phyloP scores from a whole-genome alignment of 768 basidiomycete genomes.

The Amanita rimosa region DNA sequence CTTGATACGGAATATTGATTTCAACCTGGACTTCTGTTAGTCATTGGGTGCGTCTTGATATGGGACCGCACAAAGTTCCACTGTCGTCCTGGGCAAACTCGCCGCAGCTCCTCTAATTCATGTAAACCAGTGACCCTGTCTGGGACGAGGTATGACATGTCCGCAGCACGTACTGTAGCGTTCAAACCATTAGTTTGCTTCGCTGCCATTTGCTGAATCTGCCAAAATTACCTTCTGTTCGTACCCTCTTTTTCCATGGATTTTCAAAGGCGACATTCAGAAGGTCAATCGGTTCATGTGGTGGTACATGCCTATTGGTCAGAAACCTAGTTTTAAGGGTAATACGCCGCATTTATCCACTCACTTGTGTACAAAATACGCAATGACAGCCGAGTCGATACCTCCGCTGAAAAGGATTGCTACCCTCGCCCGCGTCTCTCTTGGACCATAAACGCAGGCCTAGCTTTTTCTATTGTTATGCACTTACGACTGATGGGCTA shows the following conservation, averaged over 20 bases:
- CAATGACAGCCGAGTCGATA: conserved; percentile 81
- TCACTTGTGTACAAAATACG: conserved; percentile 70
- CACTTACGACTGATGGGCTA: conserved; percentile 26
- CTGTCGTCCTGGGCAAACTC: conserved; percentile 60
- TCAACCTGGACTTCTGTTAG: conserved; percentile 40
- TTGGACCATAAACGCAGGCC: conserved; percentile 11
- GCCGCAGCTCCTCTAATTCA: conserved; percentile 67
- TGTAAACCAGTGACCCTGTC: conserved; percentile 76
- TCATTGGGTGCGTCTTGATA: not conserved
- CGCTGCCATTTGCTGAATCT: conserved; percentile 29
- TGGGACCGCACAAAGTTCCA: conserved; percentile 78
- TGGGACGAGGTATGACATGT: conserved; percentile 62
- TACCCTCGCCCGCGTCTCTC: conserved; percentile 39
- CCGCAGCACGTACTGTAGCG: not conserved
- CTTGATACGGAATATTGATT: conserved; percentile 76
- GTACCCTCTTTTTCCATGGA: conserved; percentile 58
- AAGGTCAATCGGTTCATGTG: conserved; percentile 78
- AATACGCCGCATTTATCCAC: conserved; percentile 10
- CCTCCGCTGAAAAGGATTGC: conserved; percentile 94
- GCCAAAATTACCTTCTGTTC: conserved; percentile 33
- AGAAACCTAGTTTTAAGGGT: not conserved
- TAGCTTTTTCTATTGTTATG: not conserved
- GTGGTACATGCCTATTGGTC: conserved; percentile 49
- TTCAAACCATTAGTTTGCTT: conserved; percentile 9
- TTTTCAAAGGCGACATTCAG: conserved; percentile 95